These are phyloP conservation scores for Cladosporium sp. DNA, from an alignment of 2,329 filamentous ascomycete genomes.

Conservation along the genomic window DNA sequence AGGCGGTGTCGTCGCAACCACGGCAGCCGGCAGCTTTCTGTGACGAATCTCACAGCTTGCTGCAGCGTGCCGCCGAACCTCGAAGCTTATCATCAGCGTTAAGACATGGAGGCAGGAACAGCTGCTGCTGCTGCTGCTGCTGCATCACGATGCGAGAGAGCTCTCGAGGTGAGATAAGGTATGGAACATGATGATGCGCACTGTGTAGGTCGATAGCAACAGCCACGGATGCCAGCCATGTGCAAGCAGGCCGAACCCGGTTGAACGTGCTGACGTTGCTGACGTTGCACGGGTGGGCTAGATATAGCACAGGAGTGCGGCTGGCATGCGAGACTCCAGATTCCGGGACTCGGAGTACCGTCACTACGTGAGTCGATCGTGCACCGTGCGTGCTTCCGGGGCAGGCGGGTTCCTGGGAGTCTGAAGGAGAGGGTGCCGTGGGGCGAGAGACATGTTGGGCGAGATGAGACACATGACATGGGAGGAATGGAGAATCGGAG, in stretches of 20 bases:
- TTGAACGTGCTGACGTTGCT: background rate
- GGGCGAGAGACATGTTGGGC: background rate
- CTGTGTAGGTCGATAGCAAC: background rate
- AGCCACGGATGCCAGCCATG: background rate
- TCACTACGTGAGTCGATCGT: background rate
- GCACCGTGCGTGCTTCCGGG: background rate
- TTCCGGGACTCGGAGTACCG: slow-evolving; percentile 2
- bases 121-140: no score
- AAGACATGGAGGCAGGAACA: slow-evolving; percentile 3
- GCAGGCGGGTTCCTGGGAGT: background rate
- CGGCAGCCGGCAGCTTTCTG: background rate
- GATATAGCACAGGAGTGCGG: background rate
- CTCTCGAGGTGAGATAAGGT: background rate
- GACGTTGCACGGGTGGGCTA: background rate
- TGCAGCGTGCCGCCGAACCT: background rate
- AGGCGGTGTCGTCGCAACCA: background rate
- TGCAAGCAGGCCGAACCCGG: background rate
- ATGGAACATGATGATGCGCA: slow-evolving; percentile 2
- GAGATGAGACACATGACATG: slow-evolving; percentile 7
- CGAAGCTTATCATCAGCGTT: background rate
- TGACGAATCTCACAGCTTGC: background rate
- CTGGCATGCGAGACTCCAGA: slow-evolving; percentile 1
- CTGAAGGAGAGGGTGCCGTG: slow-evolving; percentile 3
- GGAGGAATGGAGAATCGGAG: background rate
- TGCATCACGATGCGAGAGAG: background rate